Evolutionary conservation across 106 monocot genomes (phyloP), one percentile per base, ranked within the genome.

Genomic region (Dioscorea alata): DNA sequence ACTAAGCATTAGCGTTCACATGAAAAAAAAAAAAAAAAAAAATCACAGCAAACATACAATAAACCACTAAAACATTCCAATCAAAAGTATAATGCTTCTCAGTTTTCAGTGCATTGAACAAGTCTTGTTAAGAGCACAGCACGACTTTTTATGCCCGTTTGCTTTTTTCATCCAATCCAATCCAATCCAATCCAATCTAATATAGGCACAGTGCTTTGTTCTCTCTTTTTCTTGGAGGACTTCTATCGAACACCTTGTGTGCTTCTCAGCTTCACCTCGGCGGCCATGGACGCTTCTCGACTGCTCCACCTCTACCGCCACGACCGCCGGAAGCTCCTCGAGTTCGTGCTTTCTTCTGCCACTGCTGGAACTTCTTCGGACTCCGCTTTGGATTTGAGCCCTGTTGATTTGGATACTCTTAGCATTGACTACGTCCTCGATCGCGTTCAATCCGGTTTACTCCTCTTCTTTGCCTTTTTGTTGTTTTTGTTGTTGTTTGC

Each of bases 361-460:
- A 34, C 71, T 6, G 42, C 70, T 17, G 69, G 77, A 56, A 69
- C 73, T 61, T 61, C 73, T 12, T 67, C 74, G 13, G 82, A 77
- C 33, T 64, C 42, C 10, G 5, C 42, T 42, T 42, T 42, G 42
- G 42, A 42, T 42, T 10, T 79, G 19, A 73, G 80, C 31, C 63
- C 28, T n/a, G 66, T 85, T 50, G 84, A 90, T 59, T 74, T 90
- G 81, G 90, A 90, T 59, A 51, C 61, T 13, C 21, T 90, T 50
- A 86, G 86, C 73, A 67, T 74, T 31, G 86, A 86, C 68, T 90
- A 90, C 53, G 81, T 84, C 17, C 78, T 90, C 24, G 84, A 81
- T 5, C 81, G 83, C 79, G 64, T 76, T 10, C 63, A 74, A 22
- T 90, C 83, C 20, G 86, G 90, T 86, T 23, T 60, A 16, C 62